Evolutionary conservation across 2,329 filamentous ascomycete genomes (phyloP).

Genomic region (Basipetospora chlamydospora): DNA sequence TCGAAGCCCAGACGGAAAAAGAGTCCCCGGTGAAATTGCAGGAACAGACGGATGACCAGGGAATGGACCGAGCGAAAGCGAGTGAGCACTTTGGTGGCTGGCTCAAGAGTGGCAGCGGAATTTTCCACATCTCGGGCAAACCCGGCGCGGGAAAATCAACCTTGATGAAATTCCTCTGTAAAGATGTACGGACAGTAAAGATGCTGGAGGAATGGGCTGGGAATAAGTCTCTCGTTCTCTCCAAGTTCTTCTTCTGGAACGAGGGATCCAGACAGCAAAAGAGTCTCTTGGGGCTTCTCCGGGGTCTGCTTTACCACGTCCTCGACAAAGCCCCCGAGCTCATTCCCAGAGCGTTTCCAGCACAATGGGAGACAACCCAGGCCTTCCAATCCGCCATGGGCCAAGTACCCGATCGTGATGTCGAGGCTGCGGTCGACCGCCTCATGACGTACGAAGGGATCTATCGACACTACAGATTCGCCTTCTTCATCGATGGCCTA

Average conservation of each 20-base stretch:
- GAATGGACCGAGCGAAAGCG: not conserved
- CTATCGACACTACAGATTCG: slow-evolving; percentile 6
- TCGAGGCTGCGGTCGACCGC: not conserved
- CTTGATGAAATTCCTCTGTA: slow-evolving; percentile 21
- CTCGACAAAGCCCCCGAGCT: slow-evolving; percentile 10
- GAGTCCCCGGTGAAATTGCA: too few species aligned
- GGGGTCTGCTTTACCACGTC: slow-evolving; percentile 17
- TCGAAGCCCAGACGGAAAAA: not conserved
- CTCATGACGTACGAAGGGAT: not conserved
- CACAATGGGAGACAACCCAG: not conserved
- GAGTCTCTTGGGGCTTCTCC: slow-evolving; percentile 19
- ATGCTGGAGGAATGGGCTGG: slow-evolving; percentile 16
- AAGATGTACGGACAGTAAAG: slow-evolving; percentile 8
- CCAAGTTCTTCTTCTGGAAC: slow-evolving; percentile 21
- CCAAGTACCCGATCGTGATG: not conserved
- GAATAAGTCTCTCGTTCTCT: slow-evolving; percentile 10
- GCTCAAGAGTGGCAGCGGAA: slow-evolving; percentile 11
- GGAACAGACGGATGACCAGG: not conserved
- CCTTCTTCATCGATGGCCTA: slow-evolving; percentile 14
- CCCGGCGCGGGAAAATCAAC: slow-evolving; percentile 27
- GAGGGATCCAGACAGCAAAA: slow-evolving; percentile 17
- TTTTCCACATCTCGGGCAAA: slow-evolving; percentile 23
- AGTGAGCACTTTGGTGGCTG: slow-evolving; percentile 10
- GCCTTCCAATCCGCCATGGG: not conserved
- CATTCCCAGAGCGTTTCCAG: slow-evolving; percentile 6